Percentiles rank a stretch among this genome's conserved stretches.
phyloP scores from a whole-genome alignment of 768 basidiomycete genomes.

The Suillus hirtellus region DNA sequence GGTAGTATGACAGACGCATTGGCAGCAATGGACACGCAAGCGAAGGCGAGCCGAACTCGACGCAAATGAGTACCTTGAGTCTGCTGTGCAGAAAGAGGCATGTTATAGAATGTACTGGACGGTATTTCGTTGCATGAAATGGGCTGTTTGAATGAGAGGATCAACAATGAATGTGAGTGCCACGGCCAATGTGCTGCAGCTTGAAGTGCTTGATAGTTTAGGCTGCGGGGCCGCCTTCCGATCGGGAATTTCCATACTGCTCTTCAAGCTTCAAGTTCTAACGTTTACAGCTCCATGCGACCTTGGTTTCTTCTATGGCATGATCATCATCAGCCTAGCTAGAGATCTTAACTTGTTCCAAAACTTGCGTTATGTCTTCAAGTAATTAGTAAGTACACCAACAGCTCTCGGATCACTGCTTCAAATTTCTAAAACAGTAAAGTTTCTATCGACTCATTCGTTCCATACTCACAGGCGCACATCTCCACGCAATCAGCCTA shows the following conservation, averaged over 20 bases:
- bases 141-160: not conserved
- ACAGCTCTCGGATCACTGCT: too few relatives aligned
- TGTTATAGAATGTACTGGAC: not conserved
- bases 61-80: conserved; percentile 19
- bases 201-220: too few relatives aligned
- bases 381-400: too few relatives aligned
- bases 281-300: not conserved
- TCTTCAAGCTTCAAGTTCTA: too few relatives aligned
- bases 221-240: not conserved
- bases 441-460: too few relatives aligned
- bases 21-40: conserved; percentile 56
- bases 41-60: conserved; percentile 29
- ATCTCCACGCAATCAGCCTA: too few relatives aligned
- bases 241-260: not conserved
- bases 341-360: too few relatives aligned
- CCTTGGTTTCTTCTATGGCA: not conserved
- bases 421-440: too few relatives aligned
- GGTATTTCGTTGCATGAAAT: not conserved
- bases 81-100: not conserved
- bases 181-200: not conserved
- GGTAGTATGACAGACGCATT: conserved; percentile 55
- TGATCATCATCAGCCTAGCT: not conserved
- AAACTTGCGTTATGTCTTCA: too few relatives aligned
- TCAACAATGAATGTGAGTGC: not conserved
- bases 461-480: too few relatives aligned